These are phyloP conservation scores for Saccharomyces eubayanus DNA, from an alignment of 805 yeast genomes.

Conservation along the genomic window DNA sequence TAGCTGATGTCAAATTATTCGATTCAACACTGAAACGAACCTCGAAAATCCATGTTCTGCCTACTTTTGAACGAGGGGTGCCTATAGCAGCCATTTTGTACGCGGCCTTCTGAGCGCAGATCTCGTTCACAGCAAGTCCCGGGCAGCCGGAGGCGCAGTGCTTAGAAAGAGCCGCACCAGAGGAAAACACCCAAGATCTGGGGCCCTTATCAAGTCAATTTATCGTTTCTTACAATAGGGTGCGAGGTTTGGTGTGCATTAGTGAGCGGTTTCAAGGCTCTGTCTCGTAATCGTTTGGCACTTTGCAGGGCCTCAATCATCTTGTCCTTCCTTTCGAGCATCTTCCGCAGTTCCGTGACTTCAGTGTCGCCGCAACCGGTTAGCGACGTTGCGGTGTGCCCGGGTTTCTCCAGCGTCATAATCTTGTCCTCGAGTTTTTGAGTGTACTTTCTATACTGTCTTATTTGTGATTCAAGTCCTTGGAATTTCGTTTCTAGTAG, in stretches of 20 bases:
- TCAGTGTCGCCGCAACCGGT: not conserved
- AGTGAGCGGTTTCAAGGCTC: constrained; percentile 17
- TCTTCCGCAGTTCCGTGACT: constrained; percentile 52
- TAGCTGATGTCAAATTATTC: not conserved
- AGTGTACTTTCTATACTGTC: constrained; percentile 25
- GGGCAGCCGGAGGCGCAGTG: not conserved
- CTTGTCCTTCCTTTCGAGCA: constrained; percentile 64
- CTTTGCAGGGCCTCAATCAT: constrained; percentile 68
- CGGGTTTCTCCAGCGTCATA: constrained; percentile 14
- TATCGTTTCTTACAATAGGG: not conserved
- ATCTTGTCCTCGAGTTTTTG: constrained; percentile 13
- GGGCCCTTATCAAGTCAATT: not conserved
- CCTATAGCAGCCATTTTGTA: not conserved
- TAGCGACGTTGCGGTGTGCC: not conserved
- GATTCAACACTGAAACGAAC: not conserved
- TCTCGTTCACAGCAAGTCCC: not conserved
- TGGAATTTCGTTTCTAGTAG: constrained; percentile 23
- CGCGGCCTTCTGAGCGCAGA: not conserved
- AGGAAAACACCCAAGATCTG: not conserved
- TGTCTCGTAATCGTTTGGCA: constrained; percentile 50
- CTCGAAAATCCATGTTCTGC: not conserved
- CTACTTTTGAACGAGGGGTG: not conserved
- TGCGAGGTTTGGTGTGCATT: not conserved
- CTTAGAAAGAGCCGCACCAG: not conserved
- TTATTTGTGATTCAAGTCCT: constrained; percentile 24